These are phyloP conservation scores for Emergomyces orientalis DNA, from an alignment of 2,329 filamentous ascomycete species.

Conservation along the genomic window DNA sequence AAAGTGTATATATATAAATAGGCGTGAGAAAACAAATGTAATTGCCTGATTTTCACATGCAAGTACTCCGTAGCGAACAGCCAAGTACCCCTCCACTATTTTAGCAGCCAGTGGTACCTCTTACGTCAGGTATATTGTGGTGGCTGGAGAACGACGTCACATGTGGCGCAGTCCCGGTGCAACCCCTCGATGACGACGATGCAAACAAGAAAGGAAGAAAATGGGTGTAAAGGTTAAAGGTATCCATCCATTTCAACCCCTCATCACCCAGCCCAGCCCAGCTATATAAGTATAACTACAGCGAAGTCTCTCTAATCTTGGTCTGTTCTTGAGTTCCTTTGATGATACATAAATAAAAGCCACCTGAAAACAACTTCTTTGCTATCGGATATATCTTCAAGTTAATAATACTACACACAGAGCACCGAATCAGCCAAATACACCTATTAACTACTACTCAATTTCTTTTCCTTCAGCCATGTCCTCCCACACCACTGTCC, in stretches of 20 bases:
- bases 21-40: too few relatives aligned
- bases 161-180: constrained; percentile 24
- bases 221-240: too few relatives aligned
- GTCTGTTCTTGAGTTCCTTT: neutral
- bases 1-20: too few relatives aligned
- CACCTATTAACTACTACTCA: neutral
- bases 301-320: neutral
- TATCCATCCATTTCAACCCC: neutral
- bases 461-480: neutral
- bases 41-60: constrained; percentile 1
- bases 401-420: neutral
- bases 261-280: neutral
- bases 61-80: neutral
- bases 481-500: constrained; percentile 50
- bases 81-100: neutral
- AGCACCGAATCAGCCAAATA: too few relatives aligned
- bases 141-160: constrained; percentile 28
- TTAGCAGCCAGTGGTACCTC: neutral
- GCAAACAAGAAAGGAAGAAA: too few relatives aligned
- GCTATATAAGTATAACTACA: neutral
- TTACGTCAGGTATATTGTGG: constrained; percentile 4
- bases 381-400: neutral
- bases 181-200: constrained; percentile 12
- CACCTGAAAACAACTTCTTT: neutral
- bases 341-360: neutral